Base-by-base conservation (phyloP, 306 rosid species). In the Lathyrus aphaca region DNA sequence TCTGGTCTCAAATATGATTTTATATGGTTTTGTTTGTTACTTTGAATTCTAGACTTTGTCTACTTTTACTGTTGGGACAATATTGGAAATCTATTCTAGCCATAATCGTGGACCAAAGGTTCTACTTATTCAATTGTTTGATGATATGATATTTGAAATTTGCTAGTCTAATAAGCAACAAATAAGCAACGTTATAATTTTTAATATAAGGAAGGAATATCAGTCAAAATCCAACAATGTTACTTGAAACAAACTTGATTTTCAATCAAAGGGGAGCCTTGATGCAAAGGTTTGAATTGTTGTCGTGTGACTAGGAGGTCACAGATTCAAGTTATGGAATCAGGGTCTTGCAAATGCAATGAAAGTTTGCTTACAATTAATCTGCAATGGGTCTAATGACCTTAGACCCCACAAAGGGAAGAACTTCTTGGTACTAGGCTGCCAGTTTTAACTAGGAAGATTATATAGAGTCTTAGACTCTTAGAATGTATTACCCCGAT, bases 111-210 rank as follows among this genome's bases (percentile, higher is more conserved):
- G 49, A 80, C 59, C 72, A 17, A 54, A 19, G 42, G 18, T 69
- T 69, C 46, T 70, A 60, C 66, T 40, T 71, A 60, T 71, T 71
- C 67, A 53, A 45, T 49, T 71, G 60, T 71, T 75, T 74, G 54
- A n/a, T 51, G 23, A 23, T 51, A 69, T 35, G 23, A 58, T 64
- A 50, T 57, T 50, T 64, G 64, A 63, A 56, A 42, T 57, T 57
- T 69, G 27, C 50, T 38, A 6, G 77, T 58, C 68, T 74, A 65
- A 65, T 38, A 46, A 40, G 60, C 64, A 42, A 73, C 38, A 23
- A 14, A 16, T 72, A n/a, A 48, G 68, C 21, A 48, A 27, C 49
- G 18, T 38, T 42, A n/a, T 58, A 8, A 15, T 72, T 55, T 50
- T 67, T 25, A 72, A 38, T 32, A 54, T 43, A 46, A 53, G 63